Percentiles rank a stretch among this genome's conserved stretches.
phyloP scores from a whole-genome alignment of 108 stramenopile species.

The Pseudonitzschia delicatissima region DNA sequence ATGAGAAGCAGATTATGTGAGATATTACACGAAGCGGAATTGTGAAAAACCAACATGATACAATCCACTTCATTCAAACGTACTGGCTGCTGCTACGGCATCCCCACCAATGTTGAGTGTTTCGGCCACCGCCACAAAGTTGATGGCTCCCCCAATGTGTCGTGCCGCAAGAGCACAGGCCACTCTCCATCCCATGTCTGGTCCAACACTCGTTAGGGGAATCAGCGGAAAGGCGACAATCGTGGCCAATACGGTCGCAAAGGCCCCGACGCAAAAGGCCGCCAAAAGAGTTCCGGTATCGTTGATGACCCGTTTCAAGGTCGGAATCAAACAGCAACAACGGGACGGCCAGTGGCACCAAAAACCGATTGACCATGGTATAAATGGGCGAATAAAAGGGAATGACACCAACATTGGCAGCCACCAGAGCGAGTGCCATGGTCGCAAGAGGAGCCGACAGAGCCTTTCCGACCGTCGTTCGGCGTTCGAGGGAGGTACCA shows the following conservation, averaged over 20 bases:
- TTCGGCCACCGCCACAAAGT: slow-evolving; percentile 89
- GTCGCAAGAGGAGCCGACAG: slow-evolving; percentile 78
- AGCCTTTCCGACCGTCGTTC: slow-evolving; percentile 73
- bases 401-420: slow-evolving; percentile 68
- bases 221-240: slow-evolving; percentile 66
- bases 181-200: slow-evolving; percentile 71
- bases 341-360: slow-evolving; percentile 90
- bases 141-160: slow-evolving; percentile 95
- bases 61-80: not conserved
- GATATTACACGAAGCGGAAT: not conserved
- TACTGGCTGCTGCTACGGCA: slow-evolving; percentile 56
- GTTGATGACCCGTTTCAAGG: slow-evolving; percentile 61
- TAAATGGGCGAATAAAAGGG: slow-evolving; percentile 71
- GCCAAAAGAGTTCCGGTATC: slow-evolving; percentile 76
- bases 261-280: slow-evolving; percentile 78
- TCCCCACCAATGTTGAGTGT: slow-evolving; percentile 65
- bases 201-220: slow-evolving; percentile 57
- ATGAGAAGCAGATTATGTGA: too few species aligned
- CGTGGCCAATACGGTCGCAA: slow-evolving; percentile 81
- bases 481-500: slow-evolving; percentile 66
- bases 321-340: slow-evolving; percentile 87
- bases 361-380: slow-evolving; percentile 45
- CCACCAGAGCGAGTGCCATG: slow-evolving; percentile 59
- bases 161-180: slow-evolving; percentile 84
- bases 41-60: not conserved